Base-by-base conservation (phyloP, 352 stramenopile genomes). In the Globisporangium iwayamae region DNA sequence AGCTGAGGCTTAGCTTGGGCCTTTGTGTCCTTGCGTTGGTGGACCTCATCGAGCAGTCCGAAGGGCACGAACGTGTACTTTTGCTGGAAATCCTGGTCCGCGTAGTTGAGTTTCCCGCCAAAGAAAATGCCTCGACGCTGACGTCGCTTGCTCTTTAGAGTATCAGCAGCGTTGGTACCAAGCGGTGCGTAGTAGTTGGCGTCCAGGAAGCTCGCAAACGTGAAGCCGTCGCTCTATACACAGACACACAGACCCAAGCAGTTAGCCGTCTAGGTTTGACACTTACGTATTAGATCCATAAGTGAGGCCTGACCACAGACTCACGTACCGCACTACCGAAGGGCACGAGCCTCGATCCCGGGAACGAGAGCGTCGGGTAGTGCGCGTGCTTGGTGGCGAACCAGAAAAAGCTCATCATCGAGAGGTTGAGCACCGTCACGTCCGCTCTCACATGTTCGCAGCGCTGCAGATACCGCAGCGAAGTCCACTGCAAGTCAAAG, bases 401-500 rank as follows among this genome's bases (percentile, higher is more conserved):
- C 90, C 91, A 97, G 11, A 60, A 52, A 62, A 90, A 96, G 5
- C 76, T 92, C 83, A 97, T 95, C 93, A 98, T 97, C 3, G 84
- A 92, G 30, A 97, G 72, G 54, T 98, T 93, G 6, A 98, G 74
- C 39, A 87, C 70, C 20, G 73, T 95, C 9, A 98, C 71, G 68
- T 98, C 91, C 1, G 72, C 58, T 1, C 76, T 71, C 43, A 59
- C 60, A 2, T 73, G 62, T 71, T 98, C 91, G 60, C 94, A 98
- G 36, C 87, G 75, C 66, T 98, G 90, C 30, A 98, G 64, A 62
- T 98, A 98, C 45, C 94, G 70, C 34, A 97, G 53, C 30, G 85
- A 82, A 1, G 93, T 97, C 90, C 91, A 98, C 60, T 97, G 88
- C 50, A 96, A 73, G 63, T 98, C 93, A 71, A 96, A 98, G 68